Evolutionary conservation across 768 basidiomycete genomes (phyloP).

Genomic region (Cubamyces lactineus): DNA sequence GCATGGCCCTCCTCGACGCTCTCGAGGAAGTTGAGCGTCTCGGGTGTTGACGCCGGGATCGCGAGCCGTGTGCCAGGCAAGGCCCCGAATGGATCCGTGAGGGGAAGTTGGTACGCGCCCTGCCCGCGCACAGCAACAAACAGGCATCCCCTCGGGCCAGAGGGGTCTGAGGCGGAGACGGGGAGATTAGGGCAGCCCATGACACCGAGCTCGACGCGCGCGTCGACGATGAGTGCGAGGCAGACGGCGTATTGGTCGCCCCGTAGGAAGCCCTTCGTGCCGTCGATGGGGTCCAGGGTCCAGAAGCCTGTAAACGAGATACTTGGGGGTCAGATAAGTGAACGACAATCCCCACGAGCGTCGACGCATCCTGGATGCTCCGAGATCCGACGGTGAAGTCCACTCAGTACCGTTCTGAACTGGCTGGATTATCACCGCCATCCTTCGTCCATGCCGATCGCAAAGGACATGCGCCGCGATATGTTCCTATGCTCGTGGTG

Average conservation of each 20-base stretch:
- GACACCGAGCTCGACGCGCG: conserved; percentile 56
- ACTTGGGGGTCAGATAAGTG: too few relatives aligned
- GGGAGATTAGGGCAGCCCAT: conserved; percentile 85
- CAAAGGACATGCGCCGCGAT: too few relatives aligned
- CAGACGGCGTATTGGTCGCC: conserved; percentile 67
- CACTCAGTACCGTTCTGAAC: too few relatives aligned
- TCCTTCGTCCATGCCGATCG: too few relatives aligned
- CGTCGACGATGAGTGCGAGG: conserved; percentile 55
- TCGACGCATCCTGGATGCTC: too few relatives aligned
- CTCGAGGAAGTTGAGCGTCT: conserved; percentile 75
- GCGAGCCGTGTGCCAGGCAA: conserved; percentile 48
- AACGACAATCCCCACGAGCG: too few relatives aligned
- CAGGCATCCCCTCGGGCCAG: conserved; percentile 72
- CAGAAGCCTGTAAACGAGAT: conserved; percentile 36
- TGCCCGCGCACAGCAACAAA: conserved; percentile 89
- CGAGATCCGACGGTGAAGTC: not conserved
- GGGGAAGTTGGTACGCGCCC: conserved; percentile 74
- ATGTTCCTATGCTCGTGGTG: not conserved
- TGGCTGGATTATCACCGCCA: too few relatives aligned
- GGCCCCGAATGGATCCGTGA: conserved; percentile 50
- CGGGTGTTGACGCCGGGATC: conserved; percentile 54
- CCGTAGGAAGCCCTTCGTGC: conserved; percentile 63
- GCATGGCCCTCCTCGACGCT: conserved; percentile 92
- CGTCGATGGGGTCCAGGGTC: conserved; percentile 58
- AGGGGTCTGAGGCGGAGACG: conserved; percentile 51